These are phyloP conservation scores for Aaosphaeria pasadenensis DNA, from an alignment of 2,329 filamentous ascomycete species.

Conservation along the genomic window DNA sequence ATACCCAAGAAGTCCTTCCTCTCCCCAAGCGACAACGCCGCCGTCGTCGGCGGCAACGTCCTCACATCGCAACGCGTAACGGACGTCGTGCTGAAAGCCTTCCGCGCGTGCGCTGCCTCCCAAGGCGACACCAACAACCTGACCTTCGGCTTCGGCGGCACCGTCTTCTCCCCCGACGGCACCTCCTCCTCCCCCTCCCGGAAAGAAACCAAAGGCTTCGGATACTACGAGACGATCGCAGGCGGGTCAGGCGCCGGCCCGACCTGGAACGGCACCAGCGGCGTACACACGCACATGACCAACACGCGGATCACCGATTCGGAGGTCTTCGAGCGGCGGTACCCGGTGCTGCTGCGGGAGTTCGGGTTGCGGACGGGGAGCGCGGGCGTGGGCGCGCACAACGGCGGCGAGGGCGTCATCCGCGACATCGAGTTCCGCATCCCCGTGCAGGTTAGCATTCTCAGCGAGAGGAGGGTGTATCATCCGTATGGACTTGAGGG, in stretches of 20 bases:
- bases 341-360: constrained; percentile 69
- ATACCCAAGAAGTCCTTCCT: constrained; percentile 73
- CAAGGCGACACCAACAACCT: constrained; percentile 84
- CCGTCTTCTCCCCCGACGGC: constrained; percentile 11
- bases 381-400: constrained; percentile 63
- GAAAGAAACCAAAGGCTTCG: constrained; percentile 70
- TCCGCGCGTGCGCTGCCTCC: constrained; percentile 72
- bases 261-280: constrained; percentile 69
- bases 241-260: constrained; percentile 73
- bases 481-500: constrained; percentile 81
- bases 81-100: constrained; percentile 78
- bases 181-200: constrained; percentile 12
- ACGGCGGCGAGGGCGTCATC: constrained; percentile 73
- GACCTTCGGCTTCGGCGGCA: constrained; percentile 76
- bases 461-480: constrained; percentile 74
- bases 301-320: constrained; percentile 81
- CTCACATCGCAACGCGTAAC: constrained; percentile 75
- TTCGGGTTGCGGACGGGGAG: constrained; percentile 64
- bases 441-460: constrained; percentile 73
- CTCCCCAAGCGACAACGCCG: constrained; percentile 70
- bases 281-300: constrained; percentile 83
- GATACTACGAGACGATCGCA: constrained; percentile 84
- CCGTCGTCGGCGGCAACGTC: constrained; percentile 81
- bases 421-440: constrained; percentile 79
- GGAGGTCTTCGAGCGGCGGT: constrained; percentile 74